Evolutionary conservation across 78 protist species (phyloP), one percentile per base, ranked within the genome.

Genomic region (Dictyostelium firmibasis): DNA sequence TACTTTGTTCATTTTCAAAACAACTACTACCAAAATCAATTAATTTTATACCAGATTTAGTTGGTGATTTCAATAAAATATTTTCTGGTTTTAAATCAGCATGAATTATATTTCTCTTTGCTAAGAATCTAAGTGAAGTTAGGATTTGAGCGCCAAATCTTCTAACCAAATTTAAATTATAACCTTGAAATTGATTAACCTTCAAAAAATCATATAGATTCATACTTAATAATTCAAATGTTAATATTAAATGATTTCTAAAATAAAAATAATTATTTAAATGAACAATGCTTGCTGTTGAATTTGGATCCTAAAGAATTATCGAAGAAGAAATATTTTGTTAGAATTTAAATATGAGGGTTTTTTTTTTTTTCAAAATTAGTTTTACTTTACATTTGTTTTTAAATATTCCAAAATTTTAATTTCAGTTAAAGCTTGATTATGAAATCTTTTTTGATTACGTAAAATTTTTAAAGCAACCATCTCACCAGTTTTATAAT

Each of bases 11-110:
- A 91, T 97, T 62, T 44, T 91, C 98, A 72, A 97, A 98, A 96
- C 99, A 99, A 35, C 97, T 79, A 88, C 97, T 92, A 47, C 99
- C 99, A 75, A 98, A 97, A 86, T 98, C 99, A 72, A 97, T 97
- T 62, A 97, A 85, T 92, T 95, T 96, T 75, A 95, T 69, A 38
- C 87, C 86, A 38, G 95, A 62, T 33, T 94, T 96, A 20, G 44
- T 62, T n/a, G 98, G 93, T 50, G 62, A 29, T 82, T 94, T 96
- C 33, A 99, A 96, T 74, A 99, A 97, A 16, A 99, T 96, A 96
- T 99, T 99, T 83, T 99, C 99, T 2, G 99, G 99, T 91, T 92
- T 98, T 75, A 99, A 83, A 84, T 99, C 99, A 62, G 99, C 98
- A 96, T 99, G 99, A 57, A 99, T 98, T 79, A 98, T 95, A 96